Base-by-base conservation (phyloP, 2,329 filamentous ascomycete genomes). In the Juglanconis oblonga region DNA sequence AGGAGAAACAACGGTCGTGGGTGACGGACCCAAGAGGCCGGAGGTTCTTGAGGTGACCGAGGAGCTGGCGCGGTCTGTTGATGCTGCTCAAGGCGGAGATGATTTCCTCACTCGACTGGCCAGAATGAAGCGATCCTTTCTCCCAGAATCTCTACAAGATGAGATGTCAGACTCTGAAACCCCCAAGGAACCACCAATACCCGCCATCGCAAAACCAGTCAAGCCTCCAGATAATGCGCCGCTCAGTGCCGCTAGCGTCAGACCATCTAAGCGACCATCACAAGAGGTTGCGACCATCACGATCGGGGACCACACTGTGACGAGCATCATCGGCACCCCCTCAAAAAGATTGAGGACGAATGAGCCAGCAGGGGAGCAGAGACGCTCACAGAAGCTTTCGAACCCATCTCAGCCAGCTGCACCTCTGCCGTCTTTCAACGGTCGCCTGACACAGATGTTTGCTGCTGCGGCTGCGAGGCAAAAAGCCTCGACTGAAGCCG, bases 261-360 rank as follows among this genome's bases (percentile, higher is more conserved):
- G 66, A 6, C 64, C 67, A 29, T 80, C 82, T 1, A 89, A 85
- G 68, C 81, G 88, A 38, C 76, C 81, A 2, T 81, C 83, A 1
- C 75, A 81, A 33, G 87, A 91, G 67, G 76, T 87, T 55, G 89
- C 90, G 24, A 91, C 88, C 2, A 90, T 94, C 52, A 92, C 88
- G 0, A 85, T 94, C 57, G 90, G 89, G 1, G 80, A 87, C 63
- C 82, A 81, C 50, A 91, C 87, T 0, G 80, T 86, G 5, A 88
- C 84, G 0, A 87, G 86, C 24, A 80, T 86, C 36, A 81, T 92
- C 65, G 88, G 88, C 1, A 82, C 79, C 53, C 77, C 82, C 53
- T 69, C 78, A 4, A 83, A 84, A 64, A 79, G 73, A 59, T 75
- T 72, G 58, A 74, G 75, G 51, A 72, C 74, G 47, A 76, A 77